These are phyloP conservation scores for Aspergillus sp. DNA, from an alignment of 2,329 filamentous ascomycete genomes.

Conservation along the genomic window DNA sequence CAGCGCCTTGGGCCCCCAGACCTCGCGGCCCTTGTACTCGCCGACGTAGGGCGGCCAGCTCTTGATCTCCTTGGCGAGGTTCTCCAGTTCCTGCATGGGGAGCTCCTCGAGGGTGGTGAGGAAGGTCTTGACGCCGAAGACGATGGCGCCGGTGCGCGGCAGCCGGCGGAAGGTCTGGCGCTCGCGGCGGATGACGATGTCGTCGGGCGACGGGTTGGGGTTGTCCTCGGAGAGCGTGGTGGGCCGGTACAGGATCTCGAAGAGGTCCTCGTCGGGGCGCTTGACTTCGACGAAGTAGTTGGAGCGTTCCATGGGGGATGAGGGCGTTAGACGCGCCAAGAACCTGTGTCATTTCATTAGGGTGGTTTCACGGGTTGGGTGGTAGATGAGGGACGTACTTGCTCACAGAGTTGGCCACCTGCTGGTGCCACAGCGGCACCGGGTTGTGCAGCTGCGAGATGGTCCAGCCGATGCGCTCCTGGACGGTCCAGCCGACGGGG, in stretches of 20 bases:
- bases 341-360: constrained; percentile 36
- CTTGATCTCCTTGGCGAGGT: constrained; percentile 43
- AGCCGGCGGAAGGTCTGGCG: constrained; percentile 51
- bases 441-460: constrained; percentile 48
- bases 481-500: constrained; percentile 53
- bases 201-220: constrained; percentile 33
- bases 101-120: constrained; percentile 43
- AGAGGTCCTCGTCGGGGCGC: constrained; percentile 33
- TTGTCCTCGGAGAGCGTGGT: constrained; percentile 39
- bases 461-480: constrained; percentile 49
- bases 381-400: constrained; percentile 31
- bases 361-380: not conserved
- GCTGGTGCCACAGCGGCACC: constrained; percentile 52
- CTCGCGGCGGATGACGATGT: constrained; percentile 50
- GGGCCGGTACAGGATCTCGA: constrained; percentile 47
- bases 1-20: constrained; percentile 43
- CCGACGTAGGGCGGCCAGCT: constrained; percentile 47
- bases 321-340: constrained; percentile 45
- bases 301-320: constrained; percentile 48
- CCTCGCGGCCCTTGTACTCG: constrained; percentile 45
- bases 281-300: constrained; percentile 53
- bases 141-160: constrained; percentile 43
- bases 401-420: constrained; percentile 43
- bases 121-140: constrained; percentile 52
- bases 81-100: constrained; percentile 39